phyloP scores from a whole-genome alignment of 129 eudicot species.

The Chrysanthemum seticuspe region DNA sequence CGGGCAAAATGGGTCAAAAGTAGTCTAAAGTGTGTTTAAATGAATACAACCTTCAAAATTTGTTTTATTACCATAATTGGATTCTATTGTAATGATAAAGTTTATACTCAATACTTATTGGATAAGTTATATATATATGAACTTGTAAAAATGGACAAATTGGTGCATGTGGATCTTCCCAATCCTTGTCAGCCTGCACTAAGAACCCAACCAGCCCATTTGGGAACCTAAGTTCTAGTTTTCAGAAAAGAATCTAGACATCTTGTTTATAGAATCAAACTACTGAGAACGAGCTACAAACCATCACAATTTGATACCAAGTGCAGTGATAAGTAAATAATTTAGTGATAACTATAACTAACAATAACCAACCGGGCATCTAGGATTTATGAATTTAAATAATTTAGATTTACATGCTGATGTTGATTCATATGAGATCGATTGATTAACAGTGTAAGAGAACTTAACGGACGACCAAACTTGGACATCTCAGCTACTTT shows the following conservation, averaged over 20 bases:
- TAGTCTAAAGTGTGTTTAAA: too few relatives aligned
- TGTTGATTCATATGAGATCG: background rate
- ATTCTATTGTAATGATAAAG: too few relatives aligned
- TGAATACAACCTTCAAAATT: too few relatives aligned
- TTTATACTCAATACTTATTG: too few relatives aligned
- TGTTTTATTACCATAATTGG: too few relatives aligned
- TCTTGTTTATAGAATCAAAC: background rate
- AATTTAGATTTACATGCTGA: background rate
- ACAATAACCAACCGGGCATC: background rate
- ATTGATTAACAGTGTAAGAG: constrained; percentile 15
- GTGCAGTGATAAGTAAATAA: too few relatives aligned
- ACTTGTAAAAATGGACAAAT: too few relatives aligned
- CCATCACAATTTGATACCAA: background rate
- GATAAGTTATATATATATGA: too few relatives aligned
- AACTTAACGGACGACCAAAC: constrained; percentile 87
- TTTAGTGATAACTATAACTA: background rate
- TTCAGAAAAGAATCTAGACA: background rate
- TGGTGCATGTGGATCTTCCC: too few relatives aligned
- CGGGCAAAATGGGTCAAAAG: too few relatives aligned
- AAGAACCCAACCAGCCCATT: too few relatives aligned
- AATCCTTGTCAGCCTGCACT: too few relatives aligned
- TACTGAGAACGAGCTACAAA: background rate
- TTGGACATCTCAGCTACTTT: constrained; percentile 73
- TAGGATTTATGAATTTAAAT: background rate
- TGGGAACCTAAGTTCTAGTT: background rate